A percentile compares a stretch with the other conserved stretches of the same genome.
Conservation (phyloP, 257 asterid genomes). For the Misopates orontium region DNA sequence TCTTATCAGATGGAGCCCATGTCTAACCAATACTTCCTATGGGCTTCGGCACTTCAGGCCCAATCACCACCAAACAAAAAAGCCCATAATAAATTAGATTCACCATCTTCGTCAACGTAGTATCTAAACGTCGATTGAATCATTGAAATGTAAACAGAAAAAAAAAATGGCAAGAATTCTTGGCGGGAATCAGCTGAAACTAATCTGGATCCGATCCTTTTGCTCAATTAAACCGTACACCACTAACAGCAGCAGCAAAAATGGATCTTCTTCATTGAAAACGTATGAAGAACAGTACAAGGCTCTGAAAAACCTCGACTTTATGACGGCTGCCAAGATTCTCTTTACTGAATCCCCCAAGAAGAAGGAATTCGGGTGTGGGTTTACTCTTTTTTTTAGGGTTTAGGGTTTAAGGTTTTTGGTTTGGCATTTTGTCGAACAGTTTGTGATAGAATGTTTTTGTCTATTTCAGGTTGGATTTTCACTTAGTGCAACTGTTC, state of each 20-base stretch:
- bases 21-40: too few species aligned
- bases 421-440: conserved; percentile 33
- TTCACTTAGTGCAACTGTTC: conserved; percentile 90
- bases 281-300: conserved; percentile 57
- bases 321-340: conserved; percentile 64
- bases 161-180: conserved; percentile 41
- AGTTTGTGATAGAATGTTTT: conserved; percentile 1
- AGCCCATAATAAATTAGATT: too few species aligned
- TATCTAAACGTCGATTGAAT: too few species aligned
- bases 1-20: too few species aligned
- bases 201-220: conserved; percentile 32
- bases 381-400: not conserved
- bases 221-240: conserved; percentile 43
- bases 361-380: conserved; percentile 77
- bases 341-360: conserved; percentile 57
- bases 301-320: conserved; percentile 64
- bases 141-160: too few species aligned
- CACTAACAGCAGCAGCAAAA: conserved; percentile 23
- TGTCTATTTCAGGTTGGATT: conserved; percentile 63
- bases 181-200: conserved; percentile 32
- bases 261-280: conserved; percentile 48
- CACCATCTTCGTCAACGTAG: too few species aligned
- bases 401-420: not conserved
- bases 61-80: too few species aligned
- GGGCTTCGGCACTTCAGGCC: too few species aligned